Conservation (phyloP, 805 yeast genomes). For the Dipodascus geniculatus region DNA sequence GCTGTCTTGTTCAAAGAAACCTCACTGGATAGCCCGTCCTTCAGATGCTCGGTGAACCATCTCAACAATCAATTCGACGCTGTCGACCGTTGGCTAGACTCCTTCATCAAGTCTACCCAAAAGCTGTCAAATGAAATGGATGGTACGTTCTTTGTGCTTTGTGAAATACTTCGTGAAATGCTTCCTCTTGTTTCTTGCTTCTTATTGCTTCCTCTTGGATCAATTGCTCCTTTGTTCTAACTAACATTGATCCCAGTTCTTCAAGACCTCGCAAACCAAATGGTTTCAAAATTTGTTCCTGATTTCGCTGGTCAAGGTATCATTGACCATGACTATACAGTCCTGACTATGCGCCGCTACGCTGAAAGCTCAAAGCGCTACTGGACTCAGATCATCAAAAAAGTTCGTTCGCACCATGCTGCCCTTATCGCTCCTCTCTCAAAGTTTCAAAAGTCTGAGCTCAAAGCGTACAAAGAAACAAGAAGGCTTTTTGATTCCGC, state of each 20-base stretch:
- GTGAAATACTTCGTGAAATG: background rate
- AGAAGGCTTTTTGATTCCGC: slow-evolving; percentile 46
- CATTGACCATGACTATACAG: slow-evolving; percentile 68
- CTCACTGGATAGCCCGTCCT: slow-evolving; percentile 84
- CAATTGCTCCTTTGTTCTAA: background rate
- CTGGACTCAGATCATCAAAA: slow-evolving; percentile 36
- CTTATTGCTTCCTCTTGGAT: background rate
- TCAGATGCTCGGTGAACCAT: slow-evolving; percentile 68
- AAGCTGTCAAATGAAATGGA: slow-evolving; percentile 33
- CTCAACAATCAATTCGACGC: slow-evolving; percentile 48
- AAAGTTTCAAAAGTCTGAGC: slow-evolving; percentile 31
- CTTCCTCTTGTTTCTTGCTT: too few relatives aligned
- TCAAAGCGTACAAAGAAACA: slow-evolving; percentile 41
- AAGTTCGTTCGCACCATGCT: slow-evolving; percentile 32
- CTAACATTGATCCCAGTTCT: slow-evolving; percentile 13
- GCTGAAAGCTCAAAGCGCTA: slow-evolving; percentile 36
- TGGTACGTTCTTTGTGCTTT: too few relatives aligned
- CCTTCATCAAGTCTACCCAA: slow-evolving; percentile 32
- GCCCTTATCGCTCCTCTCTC: slow-evolving; percentile 31
- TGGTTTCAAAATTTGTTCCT: slow-evolving; percentile 28
- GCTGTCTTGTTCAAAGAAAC: slow-evolving; percentile 86
- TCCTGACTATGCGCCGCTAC: slow-evolving; percentile 42
- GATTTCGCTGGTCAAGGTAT: slow-evolving; percentile 42
- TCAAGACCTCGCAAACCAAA: slow-evolving; percentile 26
- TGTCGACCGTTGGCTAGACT: slow-evolving; percentile 57